Conservation (phyloP, 2,329 filamentous ascomycete genomes). For the Ilyonectria sp. region DNA sequence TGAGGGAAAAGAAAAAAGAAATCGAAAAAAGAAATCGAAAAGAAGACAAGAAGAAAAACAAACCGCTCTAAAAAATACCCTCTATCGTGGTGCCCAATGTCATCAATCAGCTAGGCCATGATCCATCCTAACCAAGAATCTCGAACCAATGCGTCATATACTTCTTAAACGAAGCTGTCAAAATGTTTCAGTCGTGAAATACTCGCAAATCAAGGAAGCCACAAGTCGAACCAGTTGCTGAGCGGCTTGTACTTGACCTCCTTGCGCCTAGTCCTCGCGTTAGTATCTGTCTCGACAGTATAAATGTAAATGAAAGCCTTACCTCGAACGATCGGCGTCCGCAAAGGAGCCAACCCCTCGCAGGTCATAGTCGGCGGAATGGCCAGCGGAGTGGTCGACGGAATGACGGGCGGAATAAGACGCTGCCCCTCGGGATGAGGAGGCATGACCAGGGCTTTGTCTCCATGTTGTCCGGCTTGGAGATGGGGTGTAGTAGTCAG, state of each 20-base stretch:
- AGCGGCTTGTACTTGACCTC: constrained; percentile 49
- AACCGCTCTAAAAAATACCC: background rate
- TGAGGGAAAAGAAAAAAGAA: background rate
- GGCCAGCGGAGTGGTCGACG: background rate
- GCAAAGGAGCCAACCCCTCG: constrained; percentile 45
- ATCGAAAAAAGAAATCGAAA: constrained; percentile 5
- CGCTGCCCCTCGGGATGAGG: constrained; percentile 35
- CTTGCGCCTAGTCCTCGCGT: constrained; percentile 32
- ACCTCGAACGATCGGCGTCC: constrained; percentile 26
- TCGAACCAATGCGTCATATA: background rate
- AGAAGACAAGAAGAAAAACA: constrained; percentile 1
- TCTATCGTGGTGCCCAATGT: background rate
- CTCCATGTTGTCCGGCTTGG: constrained; percentile 18
- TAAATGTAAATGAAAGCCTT: background rate
- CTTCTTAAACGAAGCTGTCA: constrained; percentile 3
- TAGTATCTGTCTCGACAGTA: background rate
- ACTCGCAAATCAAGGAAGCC: constrained; percentile 41
- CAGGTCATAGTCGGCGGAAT: constrained; percentile 39
- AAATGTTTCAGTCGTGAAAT: background rate
- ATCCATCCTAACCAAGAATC: constrained; percentile 1
- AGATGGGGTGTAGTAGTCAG: constrained; percentile 38
- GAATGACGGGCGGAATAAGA: constrained; percentile 17
- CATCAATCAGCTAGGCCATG: constrained; percentile 1
- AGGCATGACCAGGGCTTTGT: constrained; percentile 16
- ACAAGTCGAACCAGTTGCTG: constrained; percentile 48